Evolutionary conservation across 129 eudicot genomes (phyloP).

Genomic region (Artemisia argyi): DNA sequence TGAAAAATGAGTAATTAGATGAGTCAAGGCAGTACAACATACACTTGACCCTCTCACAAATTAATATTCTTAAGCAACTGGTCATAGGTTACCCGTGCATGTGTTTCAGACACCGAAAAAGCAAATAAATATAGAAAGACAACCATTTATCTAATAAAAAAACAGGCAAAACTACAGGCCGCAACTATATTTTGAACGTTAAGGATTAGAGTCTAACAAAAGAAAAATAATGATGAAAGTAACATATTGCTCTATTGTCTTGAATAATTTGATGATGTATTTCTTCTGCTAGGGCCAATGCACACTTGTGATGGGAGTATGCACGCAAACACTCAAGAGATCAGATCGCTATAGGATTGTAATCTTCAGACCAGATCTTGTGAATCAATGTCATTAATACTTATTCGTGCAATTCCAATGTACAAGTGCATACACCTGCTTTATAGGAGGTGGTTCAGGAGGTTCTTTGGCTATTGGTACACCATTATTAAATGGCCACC

Average conservation of each 20-base stretch:
- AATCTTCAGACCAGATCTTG: slow-evolving; percentile 7
- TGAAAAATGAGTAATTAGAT: too few relatives aligned
- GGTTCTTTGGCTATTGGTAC: slow-evolving; percentile 89
- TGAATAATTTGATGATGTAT: not conserved
- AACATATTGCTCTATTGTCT: slow-evolving; percentile 9
- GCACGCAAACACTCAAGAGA: slow-evolving; percentile 1
- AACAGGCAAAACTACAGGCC: not conserved
- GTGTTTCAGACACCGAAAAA: not conserved
- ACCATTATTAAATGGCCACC: slow-evolving; percentile 28
- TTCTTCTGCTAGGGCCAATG: too few relatives aligned
- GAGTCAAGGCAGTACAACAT: too few relatives aligned
- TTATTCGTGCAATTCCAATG: slow-evolving; percentile 1
- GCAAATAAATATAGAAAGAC: slow-evolving; percentile 10
- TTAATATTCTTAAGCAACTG: too few relatives aligned
- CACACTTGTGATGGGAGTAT: too few relatives aligned
- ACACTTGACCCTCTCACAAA: too few relatives aligned
- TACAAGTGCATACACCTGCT: slow-evolving; percentile 29
- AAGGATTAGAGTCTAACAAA: not conserved
- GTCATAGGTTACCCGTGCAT: not conserved
- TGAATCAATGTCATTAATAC: slow-evolving; percentile 1
- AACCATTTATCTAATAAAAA: not conserved
- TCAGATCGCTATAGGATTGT: slow-evolving; percentile 16
- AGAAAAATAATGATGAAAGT: not conserved
- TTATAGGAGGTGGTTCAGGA: slow-evolving; percentile 46
- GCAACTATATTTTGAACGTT: not conserved